Conservation (phyloP, 768 basidiomycete species). For the Mycena filopes region DNA sequence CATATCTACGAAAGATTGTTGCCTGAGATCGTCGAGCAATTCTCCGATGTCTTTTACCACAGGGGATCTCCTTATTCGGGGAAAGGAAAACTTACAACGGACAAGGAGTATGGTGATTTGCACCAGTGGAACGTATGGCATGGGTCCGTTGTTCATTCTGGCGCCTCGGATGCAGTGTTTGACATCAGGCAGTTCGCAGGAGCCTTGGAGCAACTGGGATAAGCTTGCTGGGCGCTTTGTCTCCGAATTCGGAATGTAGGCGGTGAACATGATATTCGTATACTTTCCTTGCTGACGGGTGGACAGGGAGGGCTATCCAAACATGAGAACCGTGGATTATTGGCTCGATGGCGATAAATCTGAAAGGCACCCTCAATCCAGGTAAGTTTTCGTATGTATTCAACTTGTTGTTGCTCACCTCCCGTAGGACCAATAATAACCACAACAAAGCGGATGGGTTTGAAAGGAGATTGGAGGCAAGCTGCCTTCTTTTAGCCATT, state of each 20-base stretch:
- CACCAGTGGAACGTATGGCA: constrained; percentile 99
- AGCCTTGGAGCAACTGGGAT: constrained; percentile 96
- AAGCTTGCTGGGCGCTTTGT: constrained; percentile 82
- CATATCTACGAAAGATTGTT: constrained; percentile 91
- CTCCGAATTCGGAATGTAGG: constrained; percentile 93
- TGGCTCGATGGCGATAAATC: constrained; percentile 82
- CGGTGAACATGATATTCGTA: constrained; percentile 1
- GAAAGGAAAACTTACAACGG: constrained; percentile 74
- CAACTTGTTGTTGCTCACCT: background rate
- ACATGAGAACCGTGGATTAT: constrained; percentile 88
- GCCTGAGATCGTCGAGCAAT: constrained; percentile 74
- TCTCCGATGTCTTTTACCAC: constrained; percentile 82
- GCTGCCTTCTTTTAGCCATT: constrained; percentile 22
- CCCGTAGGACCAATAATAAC: constrained; percentile 67
- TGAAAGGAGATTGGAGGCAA: constrained; percentile 83
- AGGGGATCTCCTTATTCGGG: constrained; percentile 85
- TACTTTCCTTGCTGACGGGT: background rate
- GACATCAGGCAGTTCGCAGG: constrained; percentile 60
- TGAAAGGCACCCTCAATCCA: constrained; percentile 91
- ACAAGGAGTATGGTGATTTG: constrained; percentile 85
- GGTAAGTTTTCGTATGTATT: constrained; percentile 51
- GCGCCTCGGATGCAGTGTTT: background rate
- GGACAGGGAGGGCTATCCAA: constrained; percentile 86
- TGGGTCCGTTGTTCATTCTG: constrained; percentile 47
- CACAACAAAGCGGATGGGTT: constrained; percentile 95